Evolutionary conservation across 1,284 basidiomycete species (phyloP).

Genomic region (Lignosus rhinocerotis): DNA sequence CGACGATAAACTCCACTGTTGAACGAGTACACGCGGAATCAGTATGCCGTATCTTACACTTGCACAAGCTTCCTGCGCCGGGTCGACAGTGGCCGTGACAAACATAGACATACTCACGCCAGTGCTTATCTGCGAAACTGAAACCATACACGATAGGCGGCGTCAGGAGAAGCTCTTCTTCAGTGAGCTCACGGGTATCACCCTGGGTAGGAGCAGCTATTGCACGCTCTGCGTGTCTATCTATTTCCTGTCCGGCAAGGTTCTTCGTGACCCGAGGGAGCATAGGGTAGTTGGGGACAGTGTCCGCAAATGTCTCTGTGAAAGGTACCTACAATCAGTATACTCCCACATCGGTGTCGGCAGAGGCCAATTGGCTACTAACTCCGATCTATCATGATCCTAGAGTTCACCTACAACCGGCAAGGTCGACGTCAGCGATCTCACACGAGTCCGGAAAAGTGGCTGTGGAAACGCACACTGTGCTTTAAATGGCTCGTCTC

Average conservation of each 20-base stretch:
- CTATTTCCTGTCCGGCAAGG: slow-evolving; percentile 31
- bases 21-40: background rate
- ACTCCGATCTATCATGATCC: slow-evolving; percentile 63
- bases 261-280: slow-evolving; percentile 31
- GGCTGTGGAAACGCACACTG: slow-evolving; percentile 38
- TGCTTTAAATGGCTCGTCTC: slow-evolving; percentile 40
- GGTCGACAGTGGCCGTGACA: background rate
- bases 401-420: slow-evolving; percentile 30
- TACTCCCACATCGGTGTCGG: slow-evolving; percentile 1
- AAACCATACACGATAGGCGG: slow-evolving; percentile 61
- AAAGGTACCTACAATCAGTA: background rate
- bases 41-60: background rate
- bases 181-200: slow-evolving; percentile 39
- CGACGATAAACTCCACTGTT: slow-evolving; percentile 57
- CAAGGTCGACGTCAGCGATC: background rate
- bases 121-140: slow-evolving; percentile 57
- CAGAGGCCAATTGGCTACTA: slow-evolving; percentile 14
- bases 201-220: background rate
- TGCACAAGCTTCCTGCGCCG: background rate
- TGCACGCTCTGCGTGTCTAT: slow-evolving; percentile 29
- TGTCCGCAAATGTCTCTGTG: slow-evolving; percentile 32
- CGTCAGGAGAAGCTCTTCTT: slow-evolving; percentile 53
- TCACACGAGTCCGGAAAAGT: background rate
- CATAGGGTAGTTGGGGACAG: slow-evolving; percentile 33
- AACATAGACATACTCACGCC: slow-evolving; percentile 43